These are phyloP conservation scores for Fusarium dlaminii DNA, from an alignment of 2,329 filamentous ascomycete species.

Conservation along the genomic window DNA sequence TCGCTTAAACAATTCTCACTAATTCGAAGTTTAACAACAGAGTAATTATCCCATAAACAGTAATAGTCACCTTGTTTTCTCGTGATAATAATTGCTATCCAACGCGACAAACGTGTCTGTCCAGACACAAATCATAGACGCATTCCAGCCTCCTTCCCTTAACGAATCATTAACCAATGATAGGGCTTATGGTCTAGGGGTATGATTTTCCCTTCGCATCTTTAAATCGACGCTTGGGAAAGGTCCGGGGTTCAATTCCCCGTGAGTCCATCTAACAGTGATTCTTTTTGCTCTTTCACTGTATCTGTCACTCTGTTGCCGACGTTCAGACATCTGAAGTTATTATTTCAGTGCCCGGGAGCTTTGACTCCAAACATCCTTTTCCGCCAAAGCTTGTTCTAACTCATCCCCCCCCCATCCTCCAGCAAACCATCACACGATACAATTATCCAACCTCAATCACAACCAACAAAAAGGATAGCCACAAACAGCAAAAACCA, in stretches of 20 bases:
- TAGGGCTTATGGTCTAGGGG: conserved; percentile 31
- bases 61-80: background rate
- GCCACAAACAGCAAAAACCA: background rate
- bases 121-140: background rate
- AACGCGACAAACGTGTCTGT: background rate
- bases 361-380: background rate
- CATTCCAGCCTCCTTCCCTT: fast-evolving
- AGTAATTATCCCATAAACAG: fast-evolving
- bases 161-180: background rate
- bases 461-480: background rate
- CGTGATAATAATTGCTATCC: background rate
- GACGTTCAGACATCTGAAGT: background rate
- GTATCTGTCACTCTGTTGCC: background rate
- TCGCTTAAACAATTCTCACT: background rate
- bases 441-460: background rate
- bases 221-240: conserved; percentile 11
- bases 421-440: background rate
- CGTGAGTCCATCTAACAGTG: conserved; percentile 16
- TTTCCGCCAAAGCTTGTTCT: background rate
- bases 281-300: background rate
- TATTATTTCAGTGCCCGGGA: fast-evolving
- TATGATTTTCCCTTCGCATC: conserved; percentile 30
- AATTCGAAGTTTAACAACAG: background rate
- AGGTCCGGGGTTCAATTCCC: conserved; percentile 31
- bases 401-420: background rate